Evolutionary conservation across 352 stramenopile species (phyloP), one percentile per base, ranked within the genome.

Genomic region (Pythium phragmiticola): DNA sequence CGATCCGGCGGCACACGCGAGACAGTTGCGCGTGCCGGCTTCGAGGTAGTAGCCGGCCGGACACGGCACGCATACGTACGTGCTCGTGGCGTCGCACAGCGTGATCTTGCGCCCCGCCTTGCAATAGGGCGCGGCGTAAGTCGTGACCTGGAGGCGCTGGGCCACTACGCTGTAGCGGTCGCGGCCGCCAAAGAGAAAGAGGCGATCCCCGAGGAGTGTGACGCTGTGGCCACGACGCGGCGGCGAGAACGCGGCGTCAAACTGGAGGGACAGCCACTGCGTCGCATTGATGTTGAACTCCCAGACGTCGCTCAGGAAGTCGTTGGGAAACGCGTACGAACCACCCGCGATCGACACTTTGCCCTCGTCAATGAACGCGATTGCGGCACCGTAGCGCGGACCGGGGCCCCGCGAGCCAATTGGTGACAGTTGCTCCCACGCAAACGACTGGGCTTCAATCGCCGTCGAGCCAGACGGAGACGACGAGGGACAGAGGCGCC

Each of bases 321-420:
- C 84, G 51, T 73, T 88, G 6, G 84, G 84, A 57, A 92, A 92
- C n/a, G 72, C 76, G 53, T 80, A 89, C 14, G 84, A 92, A 12
- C 84, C 84, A 4, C 82, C 84, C 7, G 74, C 68, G 7, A 92
- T 65, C 30, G 77, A 70, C 7, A 91, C 45, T 54, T 83, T 85
- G 13, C 82, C 80, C 55, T 87, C 72, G 39, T 89, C 78, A 26
- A 89, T 64, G 56, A 88, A 82, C 12, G 65, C 63, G 14, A 87
- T 68, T 2, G 78, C 76, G 1, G 80, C 65, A 14, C 82, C 82
- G 47, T 86, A 90, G 39, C 84, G 84, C 4, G 81, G 76, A 0
- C 74, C 77, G 0, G 80, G 81, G 1, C 72, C 81, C 6, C 37
- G 47, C 7, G 78, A 79, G 4, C 76, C 80, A 9, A 88, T 68